Evolutionary conservation across 202 grass and related monocot species (phyloP).

Genomic region (Digitaria exilis): DNA sequence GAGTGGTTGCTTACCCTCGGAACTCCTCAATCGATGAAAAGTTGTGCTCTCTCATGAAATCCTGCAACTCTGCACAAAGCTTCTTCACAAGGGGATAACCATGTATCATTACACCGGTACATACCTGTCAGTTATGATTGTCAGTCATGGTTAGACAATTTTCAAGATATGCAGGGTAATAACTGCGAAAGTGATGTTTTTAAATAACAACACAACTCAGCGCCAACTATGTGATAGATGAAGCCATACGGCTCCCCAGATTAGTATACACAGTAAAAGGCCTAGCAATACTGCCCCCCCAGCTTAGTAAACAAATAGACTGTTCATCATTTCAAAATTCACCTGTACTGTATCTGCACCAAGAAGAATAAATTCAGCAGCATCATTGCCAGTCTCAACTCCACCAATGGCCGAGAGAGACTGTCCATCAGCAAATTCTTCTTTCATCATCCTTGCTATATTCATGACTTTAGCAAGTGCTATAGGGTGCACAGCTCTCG

Average conservation of each 20-base stretch:
- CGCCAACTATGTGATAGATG: neutral
- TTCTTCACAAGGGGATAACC: slow-evolving; percentile 97
- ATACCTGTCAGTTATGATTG: slow-evolving; percentile 60
- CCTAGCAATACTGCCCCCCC: neutral
- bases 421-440: slow-evolving; percentile 72
- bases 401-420: slow-evolving; percentile 94
- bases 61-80: slow-evolving; percentile 80
- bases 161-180: slow-evolving; percentile 13
- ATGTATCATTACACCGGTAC: slow-evolving; percentile 97
- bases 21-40: slow-evolving; percentile 91
- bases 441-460: slow-evolving; percentile 89
- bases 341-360: slow-evolving; percentile 98
- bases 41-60: slow-evolving; percentile 94
- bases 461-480: slow-evolving; percentile 96
- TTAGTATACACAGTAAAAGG: slow-evolving; percentile 1
- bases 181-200: slow-evolving; percentile 28
- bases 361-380: slow-evolving; percentile 92
- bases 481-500: slow-evolving; percentile 94
- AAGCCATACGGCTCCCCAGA: neutral
- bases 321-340: neutral
- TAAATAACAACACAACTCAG: slow-evolving; percentile 1
- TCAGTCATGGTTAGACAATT: slow-evolving; percentile 22
- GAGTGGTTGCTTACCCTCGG: slow-evolving; percentile 61
- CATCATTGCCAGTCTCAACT: slow-evolving; percentile 86
- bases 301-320: neutral